Percentiles rank a stretch among this genome's conserved stretches.
These are phyloP conservation scores for Acanthamoeba divionensis DNA, from an alignment of 208 protist species.

Conservation along the genomic window DNA sequence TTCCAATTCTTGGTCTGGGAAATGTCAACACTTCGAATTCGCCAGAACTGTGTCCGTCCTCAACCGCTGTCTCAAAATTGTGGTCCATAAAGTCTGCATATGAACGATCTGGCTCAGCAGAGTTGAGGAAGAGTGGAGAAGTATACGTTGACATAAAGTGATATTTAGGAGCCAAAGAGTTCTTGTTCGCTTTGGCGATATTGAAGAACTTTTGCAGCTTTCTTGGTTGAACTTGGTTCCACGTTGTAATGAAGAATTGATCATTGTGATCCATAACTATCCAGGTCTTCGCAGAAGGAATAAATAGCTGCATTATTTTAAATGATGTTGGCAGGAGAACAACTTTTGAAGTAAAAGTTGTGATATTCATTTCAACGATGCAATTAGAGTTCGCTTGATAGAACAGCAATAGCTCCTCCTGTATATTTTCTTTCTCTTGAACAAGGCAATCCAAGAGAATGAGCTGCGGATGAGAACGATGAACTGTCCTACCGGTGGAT, in stretches of 20 bases:
- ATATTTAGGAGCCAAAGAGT: neutral
- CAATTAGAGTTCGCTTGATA: neutral
- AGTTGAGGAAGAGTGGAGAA: neutral
- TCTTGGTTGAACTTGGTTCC: neutral
- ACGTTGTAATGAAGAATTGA: too few relatives aligned
- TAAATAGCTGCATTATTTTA: too few relatives aligned
- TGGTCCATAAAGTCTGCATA: conserved; percentile 7
- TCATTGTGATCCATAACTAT: too few relatives aligned
- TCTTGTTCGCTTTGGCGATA: too few relatives aligned
- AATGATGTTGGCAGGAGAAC: too few relatives aligned
- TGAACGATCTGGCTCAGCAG: neutral
- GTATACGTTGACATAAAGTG: neutral
- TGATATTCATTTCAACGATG: neutral
- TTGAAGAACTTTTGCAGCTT: neutral
- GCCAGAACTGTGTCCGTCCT: too few relatives aligned
- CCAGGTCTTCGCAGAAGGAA: too few relatives aligned
- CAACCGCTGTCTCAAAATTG: too few relatives aligned
- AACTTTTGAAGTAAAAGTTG: neutral
- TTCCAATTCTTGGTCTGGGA: too few relatives aligned
- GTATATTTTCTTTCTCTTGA: neutral
- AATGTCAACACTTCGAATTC: too few relatives aligned
- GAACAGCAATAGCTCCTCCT: neutral
- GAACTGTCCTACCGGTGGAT: neutral
- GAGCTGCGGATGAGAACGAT: too few relatives aligned
- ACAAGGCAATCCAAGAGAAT: too few relatives aligned